Evolutionary conservation across 345 rosid genomes (phyloP), one percentile per base, ranked within the genome.

Genomic region (Gossypium stocksii): DNA sequence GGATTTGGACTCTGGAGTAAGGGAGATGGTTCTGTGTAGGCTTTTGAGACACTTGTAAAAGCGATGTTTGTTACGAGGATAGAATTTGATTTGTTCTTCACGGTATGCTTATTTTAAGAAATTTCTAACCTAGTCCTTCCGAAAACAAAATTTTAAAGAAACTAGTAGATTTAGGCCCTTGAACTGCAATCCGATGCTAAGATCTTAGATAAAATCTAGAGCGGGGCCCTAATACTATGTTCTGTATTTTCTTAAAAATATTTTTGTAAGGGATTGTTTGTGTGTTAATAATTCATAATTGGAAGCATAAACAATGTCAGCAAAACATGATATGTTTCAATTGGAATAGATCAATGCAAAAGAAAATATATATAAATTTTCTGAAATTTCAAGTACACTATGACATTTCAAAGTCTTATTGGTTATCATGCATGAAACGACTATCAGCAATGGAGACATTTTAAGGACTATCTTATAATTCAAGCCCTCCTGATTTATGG

Each of bases 371-470:
- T 34, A 34, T 34, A 34, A 34, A 34, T 5, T 34, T 34, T 34
- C 41, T 34, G 7, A 34, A 34, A 34, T 34, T 34, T 34, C 41
- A 34, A 34, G 41, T 34, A 34, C 41, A 34, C 52, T 13, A 15
- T n/a, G 25, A 14, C 72, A 48, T 48, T 9, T 19, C 34, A 13
- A 49, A 25, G 72, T 67, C 56, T 48, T 4, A 25, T 8, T 13
- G 17, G 23, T 38, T 61, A 34, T 34, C 41, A 34, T 95, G 93
- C 99, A 95, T 91, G 91, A 95, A 95, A 64, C 99, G 89, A 77
- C 99, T 93, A 61, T 91, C 99, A 8, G 93, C 94, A 12, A 93
- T 93, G 61, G 99, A 93, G 77, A 91, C 99, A 71, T 93, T 94
- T 89, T 89, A 12, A 82, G 94, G 75, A 95, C 98, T 72, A 91